phyloP scores from a whole-genome alignment of 805 yeast species.

The Lipomyces yamadae region DNA sequence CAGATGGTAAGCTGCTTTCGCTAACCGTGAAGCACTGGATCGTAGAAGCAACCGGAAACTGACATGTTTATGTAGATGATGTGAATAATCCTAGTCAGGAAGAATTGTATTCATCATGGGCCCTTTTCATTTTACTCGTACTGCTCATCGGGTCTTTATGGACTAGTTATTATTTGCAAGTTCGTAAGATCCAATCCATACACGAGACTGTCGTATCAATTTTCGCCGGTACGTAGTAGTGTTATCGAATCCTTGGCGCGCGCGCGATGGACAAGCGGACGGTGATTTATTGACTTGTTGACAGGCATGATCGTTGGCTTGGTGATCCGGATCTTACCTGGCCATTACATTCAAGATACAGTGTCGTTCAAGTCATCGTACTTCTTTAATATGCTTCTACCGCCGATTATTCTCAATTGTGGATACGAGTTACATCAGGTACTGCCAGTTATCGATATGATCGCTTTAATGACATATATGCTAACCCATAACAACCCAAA shows the following conservation, averaged over 20 bases:
- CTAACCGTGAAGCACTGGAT: neutral
- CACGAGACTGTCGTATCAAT: conserved; percentile 97
- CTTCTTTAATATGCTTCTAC: conserved; percentile 89
- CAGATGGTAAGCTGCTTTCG: conserved; percentile 8
- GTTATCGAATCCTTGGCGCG: neutral
- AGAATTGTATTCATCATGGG: conserved; percentile 98
- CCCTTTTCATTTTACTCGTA: conserved; percentile 80
- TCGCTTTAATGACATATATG: neutral
- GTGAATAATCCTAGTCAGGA: conserved; percentile 79
- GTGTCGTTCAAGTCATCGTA: conserved; percentile 93
- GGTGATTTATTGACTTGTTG: neutral
- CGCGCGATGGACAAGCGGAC: no score
- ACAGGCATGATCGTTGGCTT: conserved; percentile 69
- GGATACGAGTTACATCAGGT: conserved; percentile 91
- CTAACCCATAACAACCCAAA: conserved; percentile 41
- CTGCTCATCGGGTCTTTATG: conserved; percentile 86
- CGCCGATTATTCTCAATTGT: conserved; percentile 94
- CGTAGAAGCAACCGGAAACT: neutral
- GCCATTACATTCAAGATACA: conserved; percentile 95
- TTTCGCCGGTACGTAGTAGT: conserved; percentile 79
- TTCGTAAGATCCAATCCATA: conserved; percentile 85
- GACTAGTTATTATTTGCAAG: conserved; percentile 93
- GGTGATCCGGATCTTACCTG: conserved; percentile 87
- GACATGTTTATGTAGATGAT: conserved; percentile 18
- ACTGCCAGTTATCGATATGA: neutral